A percentile compares a stretch with the other conserved stretches of the same genome.
Evolutionary conservation across 225 moss, liverwort and hornwort species (phyloP).

Genomic region (Antitrichia curtipendula): DNA sequence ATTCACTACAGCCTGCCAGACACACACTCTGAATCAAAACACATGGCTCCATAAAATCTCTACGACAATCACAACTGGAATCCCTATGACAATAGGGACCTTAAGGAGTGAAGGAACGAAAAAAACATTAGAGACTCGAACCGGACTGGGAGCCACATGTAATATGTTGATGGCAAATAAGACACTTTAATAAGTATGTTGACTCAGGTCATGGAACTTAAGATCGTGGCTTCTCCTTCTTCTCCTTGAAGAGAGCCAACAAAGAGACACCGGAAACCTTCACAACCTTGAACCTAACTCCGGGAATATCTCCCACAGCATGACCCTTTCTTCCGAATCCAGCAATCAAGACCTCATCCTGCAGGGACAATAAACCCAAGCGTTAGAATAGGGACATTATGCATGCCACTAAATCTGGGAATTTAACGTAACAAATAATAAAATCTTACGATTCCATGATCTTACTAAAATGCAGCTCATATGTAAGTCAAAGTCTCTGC

Average conservation of each 20-base stretch:
- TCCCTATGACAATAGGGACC: background rate
- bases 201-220: background rate
- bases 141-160: background rate
- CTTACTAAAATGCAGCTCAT: background rate
- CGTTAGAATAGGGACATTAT: background rate
- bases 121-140: background rate
- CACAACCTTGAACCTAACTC: background rate
- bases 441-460: background rate
- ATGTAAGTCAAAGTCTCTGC: background rate
- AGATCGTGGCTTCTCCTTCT: background rate
- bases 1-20: background rate
- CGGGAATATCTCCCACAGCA: background rate
- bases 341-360: background rate
- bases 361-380: background rate
- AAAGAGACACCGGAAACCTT: background rate
- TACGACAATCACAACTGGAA: background rate
- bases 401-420: background rate
- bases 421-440: background rate
- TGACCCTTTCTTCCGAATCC: background rate
- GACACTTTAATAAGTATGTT: background rate
- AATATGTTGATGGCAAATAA: background rate
- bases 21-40: background rate
- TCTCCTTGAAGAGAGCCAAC: background rate
- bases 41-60: background rate
- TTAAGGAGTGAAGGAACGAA: background rate